Evolutionary conservation across 2,329 filamentous ascomycete species (phyloP).

Genomic region (Penicillium hordei): DNA sequence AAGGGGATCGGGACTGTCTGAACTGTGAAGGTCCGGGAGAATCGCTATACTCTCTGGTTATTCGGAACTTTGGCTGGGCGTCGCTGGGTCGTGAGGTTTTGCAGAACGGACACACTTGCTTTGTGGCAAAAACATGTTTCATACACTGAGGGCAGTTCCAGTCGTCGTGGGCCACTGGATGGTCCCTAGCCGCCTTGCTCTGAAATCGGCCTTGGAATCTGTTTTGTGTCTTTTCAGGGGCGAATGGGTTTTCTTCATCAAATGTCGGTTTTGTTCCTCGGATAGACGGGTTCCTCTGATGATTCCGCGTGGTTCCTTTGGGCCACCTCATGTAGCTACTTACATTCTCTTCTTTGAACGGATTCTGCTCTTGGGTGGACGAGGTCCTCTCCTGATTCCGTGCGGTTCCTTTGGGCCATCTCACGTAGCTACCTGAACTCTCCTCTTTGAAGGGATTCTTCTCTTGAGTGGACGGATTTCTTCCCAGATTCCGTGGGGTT

Average conservation of each 20-base stretch:
- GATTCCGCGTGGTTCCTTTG: neutral
- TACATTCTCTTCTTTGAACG: neutral
- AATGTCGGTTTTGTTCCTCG: neutral
- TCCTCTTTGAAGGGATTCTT: neutral
- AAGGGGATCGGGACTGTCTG: neutral
- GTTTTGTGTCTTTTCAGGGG: neutral
- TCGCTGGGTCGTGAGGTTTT: slow-evolving; percentile 10
- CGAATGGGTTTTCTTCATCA: slow-evolving; percentile 2
- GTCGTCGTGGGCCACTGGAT: neutral
- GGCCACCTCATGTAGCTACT: neutral
- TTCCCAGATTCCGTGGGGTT: neutral
- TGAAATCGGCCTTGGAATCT: neutral
- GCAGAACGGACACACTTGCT: slow-evolving; percentile 18
- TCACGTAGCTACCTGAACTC: neutral
- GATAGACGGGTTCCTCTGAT: neutral
- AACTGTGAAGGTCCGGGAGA: neutral
- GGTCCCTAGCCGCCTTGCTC: neutral
- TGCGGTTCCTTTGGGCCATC: neutral
- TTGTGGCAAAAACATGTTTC: slow-evolving; percentile 9
- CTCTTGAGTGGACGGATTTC: neutral
- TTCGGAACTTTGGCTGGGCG: neutral
- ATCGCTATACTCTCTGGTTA: neutral
- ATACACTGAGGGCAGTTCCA: slow-evolving; percentile 19
- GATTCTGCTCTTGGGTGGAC: neutral
- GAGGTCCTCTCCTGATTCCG: neutral